Conservation (phyloP, 768 basidiomycete genomes). For the Mycena belliarum region DNA sequence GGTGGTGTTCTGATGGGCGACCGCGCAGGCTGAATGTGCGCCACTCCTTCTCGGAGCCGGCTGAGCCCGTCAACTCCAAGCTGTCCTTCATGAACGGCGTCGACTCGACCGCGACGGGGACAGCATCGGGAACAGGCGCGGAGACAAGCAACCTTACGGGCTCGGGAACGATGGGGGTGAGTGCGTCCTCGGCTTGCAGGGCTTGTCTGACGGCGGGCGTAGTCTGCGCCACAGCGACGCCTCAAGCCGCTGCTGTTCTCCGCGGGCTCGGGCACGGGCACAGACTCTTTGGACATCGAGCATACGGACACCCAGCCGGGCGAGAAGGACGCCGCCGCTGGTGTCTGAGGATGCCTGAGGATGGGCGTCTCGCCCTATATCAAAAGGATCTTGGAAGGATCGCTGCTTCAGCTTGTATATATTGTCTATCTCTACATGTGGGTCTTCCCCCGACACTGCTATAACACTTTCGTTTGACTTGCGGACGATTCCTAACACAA, state of each 20-base stretch:
- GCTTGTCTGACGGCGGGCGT: background rate
- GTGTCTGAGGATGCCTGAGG: too few relatives aligned
- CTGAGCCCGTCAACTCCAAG: background rate
- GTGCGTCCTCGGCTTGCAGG: background rate
- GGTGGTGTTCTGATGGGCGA: background rate
- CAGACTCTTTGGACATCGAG: background rate
- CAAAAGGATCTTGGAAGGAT: too few relatives aligned
- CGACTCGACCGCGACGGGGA: background rate
- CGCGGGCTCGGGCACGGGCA: background rate
- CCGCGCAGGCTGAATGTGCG: conserved; percentile 11
- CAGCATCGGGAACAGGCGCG: background rate
- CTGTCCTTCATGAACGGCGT: background rate
- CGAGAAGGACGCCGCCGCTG: background rate
- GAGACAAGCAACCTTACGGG: too few relatives aligned
- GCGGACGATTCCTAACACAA: too few relatives aligned
- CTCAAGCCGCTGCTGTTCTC: conserved; percentile 3
- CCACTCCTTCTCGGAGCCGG: background rate
- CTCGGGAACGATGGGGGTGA: background rate
- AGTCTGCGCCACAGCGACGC: background rate
- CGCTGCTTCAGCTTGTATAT: too few relatives aligned
- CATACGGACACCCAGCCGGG: background rate
- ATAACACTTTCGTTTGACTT: too few relatives aligned
- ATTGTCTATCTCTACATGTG: too few relatives aligned
- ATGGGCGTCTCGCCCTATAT: too few relatives aligned
- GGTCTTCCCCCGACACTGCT: too few relatives aligned